Base-by-base conservation (phyloP, 1,284 basidiomycete species). In the Termitomyces sp. region DNA sequence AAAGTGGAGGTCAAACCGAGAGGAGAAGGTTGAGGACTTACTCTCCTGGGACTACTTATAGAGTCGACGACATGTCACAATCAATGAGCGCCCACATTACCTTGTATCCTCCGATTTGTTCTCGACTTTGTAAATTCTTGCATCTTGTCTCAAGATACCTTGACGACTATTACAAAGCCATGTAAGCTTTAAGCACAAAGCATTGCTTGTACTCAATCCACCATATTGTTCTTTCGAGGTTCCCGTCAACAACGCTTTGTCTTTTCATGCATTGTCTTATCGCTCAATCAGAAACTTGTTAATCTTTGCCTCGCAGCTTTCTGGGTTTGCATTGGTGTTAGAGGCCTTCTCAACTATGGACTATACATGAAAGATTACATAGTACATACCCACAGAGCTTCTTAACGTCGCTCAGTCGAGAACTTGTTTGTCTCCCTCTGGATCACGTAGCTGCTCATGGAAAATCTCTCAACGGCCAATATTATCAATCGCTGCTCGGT, bases 281-380 rank as follows among this genome's bases (percentile, higher is more conserved):
- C 30, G 24, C 43, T 57, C 10, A 36, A 57, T 62, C 59, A 51
- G 61, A 59, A 33, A 52, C 42, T 57, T 52, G 59, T 61, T 62
- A 59, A 34, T 62, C 28, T 50, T 31, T 10, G 9, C 42, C 24
- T 31, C 15, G 17, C 36, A 36, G 15, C 15, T 8, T 38, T 15
- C 15, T 38, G 6, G 13, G 30, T 9, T 9, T 31, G 30, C 24
- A 5, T 24, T 24, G 24, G 3, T 24, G 5, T 24, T 24, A 5
- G 24, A 24, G 24, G 5, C 3, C 24, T 24, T 24, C 24, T 24
- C 24, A 5, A 24, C 24, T 24, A 2, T 24, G 2, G 24, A 24
- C 24, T 24, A 24, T 24, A 24, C 24, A 24, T 24, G 24, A 4
- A 24, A 24, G 24, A 24, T 24, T 4, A 24, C 24, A 24, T 24